Evolutionary conservation across 441 rosid species (phyloP), one percentile per base, ranked within the genome.

Genomic region (Cnidoscolus chayamansa): DNA sequence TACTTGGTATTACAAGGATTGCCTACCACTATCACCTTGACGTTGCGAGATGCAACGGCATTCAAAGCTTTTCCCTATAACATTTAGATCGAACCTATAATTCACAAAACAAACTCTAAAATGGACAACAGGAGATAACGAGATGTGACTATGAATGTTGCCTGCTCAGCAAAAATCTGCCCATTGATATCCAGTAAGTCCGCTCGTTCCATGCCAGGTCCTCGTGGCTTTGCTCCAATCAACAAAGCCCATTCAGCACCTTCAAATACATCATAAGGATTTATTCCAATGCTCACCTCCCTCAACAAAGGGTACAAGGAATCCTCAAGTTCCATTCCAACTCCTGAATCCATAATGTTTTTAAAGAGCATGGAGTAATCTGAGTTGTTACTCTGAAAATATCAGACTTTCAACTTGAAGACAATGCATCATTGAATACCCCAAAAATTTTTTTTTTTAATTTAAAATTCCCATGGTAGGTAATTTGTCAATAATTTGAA

Each of bases 1-100:
- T 89, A 94, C 99, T 94, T 94, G 74, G 99, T 94, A 79, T 94
- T 92, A 82, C 99, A 94, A 70, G 99, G 99, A 68, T 94, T 94
- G 69, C 99, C 98, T 43, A 92, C 99, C 1, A 94, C 97, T 54
- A 94, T 81, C 65, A 94, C 98, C 84, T 92, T 94, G 59, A 89
- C 97, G 63, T 92, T 84, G 65, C 60, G 88, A 62, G 97, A 94
- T 43, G 99, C 99, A 45, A 82, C 97, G n/a, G 94, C 86, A 81
- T 94, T 92, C 43, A 94, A 93, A 79, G 98, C 98, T 86, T 87
- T 94, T 19, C 99, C 99, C 87, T 90, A 63, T 40, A 64, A 74
- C 10, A 57, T 79, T 70, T 40, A 51, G 49, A 30, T 17, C 49
- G 54, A 37, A 59, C 66, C 70, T 16, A 48, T 19, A 59, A 72